phyloP scores from a whole-genome alignment of 1,284 basidiomycete species.

The Cryptococcus hybrid region DNA sequence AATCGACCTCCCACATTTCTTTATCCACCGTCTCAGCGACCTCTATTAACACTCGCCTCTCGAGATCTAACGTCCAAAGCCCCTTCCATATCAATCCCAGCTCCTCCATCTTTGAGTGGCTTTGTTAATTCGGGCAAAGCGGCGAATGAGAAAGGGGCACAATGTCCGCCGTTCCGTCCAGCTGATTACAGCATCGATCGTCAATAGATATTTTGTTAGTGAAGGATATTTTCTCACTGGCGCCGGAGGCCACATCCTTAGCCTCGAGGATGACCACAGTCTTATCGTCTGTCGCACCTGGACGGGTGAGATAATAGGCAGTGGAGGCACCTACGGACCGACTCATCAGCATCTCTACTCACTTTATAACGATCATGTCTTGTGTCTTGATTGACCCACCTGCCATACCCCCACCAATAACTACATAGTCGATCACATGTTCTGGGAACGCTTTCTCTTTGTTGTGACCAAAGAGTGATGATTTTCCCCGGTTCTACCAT shows the following conservation, averaged over 20 bases:
- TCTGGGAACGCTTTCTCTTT: conserved; percentile 14
- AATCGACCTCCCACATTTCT: conserved; percentile 30
- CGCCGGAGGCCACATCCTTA: conserved; percentile 38
- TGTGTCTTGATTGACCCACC: conserved; percentile 2
- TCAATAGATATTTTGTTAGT: background rate
- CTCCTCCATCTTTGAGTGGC: conserved; percentile 31
- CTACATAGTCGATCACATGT: conserved; percentile 21
- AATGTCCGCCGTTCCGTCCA: conserved; percentile 44
- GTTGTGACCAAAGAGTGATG: conserved; percentile 24
- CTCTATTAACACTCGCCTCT: conserved; percentile 68
- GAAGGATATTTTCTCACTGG: conserved; percentile 18
- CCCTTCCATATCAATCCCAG: conserved; percentile 44
- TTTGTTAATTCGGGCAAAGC: conserved; percentile 14
- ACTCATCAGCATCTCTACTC: too few species aligned
- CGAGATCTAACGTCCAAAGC: conserved; percentile 55
- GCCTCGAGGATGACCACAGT: conserved; percentile 32
- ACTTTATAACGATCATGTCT: background rate
- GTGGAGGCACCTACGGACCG: conserved; percentile 19
- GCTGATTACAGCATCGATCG: conserved; percentile 10
- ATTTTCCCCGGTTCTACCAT: conserved; percentile 18
- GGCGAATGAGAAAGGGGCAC: conserved; percentile 30
- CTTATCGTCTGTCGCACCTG: conserved; percentile 22
- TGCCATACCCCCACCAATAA: conserved; percentile 26
- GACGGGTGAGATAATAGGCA: conserved; percentile 33
- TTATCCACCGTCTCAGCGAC: conserved; percentile 57